phyloP scores from a whole-genome alignment of 2,329 filamentous ascomycete species.

The Trichoderma polysporum region DNA sequence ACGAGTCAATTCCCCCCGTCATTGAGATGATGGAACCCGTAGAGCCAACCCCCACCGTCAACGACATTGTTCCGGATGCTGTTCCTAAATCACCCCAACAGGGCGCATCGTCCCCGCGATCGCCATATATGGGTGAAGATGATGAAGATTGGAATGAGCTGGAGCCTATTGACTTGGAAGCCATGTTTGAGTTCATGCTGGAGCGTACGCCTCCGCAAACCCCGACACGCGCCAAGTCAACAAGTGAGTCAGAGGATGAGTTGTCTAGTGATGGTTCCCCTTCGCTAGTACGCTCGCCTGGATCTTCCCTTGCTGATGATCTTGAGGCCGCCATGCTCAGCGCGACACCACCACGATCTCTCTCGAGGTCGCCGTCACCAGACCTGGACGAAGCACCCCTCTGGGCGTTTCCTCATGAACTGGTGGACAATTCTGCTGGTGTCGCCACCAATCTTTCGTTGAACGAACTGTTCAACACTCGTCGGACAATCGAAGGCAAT shows the following conservation, averaged over 20 bases:
- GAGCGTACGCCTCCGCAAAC: neutral
- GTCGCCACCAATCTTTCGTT: slow-evolving; percentile 11
- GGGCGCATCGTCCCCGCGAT: slow-evolving; percentile 9
- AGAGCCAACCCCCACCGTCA: slow-evolving; percentile 7
- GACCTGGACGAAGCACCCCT: slow-evolving; percentile 2
- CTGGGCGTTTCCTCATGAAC: slow-evolving; percentile 15
- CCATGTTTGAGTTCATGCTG: neutral
- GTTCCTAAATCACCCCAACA: neutral
- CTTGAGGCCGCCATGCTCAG: slow-evolving; percentile 14
- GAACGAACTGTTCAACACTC: slow-evolving; percentile 17
- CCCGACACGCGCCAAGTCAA: neutral
- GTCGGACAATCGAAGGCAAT: slow-evolving; percentile 5
- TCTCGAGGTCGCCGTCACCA: slow-evolving; percentile 1
- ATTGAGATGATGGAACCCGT: neutral
- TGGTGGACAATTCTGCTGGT: slow-evolving; percentile 3
- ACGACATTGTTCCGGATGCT: slow-evolving; percentile 16
- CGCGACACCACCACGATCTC: neutral
- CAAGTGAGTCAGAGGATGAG: neutral
- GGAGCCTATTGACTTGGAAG: neutral
- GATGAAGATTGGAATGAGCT: slow-evolving; percentile 15
- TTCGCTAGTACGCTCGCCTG: neutral
- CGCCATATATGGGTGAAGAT: slow-evolving; percentile 5
- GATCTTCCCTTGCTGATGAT: slow-evolving; percentile 8
- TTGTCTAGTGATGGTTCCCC: neutral
- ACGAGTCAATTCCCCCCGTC: neutral